Conservation (phyloP, 768 basidiomycete genomes). For the Rhodosporidiobolus sp. region DNA sequence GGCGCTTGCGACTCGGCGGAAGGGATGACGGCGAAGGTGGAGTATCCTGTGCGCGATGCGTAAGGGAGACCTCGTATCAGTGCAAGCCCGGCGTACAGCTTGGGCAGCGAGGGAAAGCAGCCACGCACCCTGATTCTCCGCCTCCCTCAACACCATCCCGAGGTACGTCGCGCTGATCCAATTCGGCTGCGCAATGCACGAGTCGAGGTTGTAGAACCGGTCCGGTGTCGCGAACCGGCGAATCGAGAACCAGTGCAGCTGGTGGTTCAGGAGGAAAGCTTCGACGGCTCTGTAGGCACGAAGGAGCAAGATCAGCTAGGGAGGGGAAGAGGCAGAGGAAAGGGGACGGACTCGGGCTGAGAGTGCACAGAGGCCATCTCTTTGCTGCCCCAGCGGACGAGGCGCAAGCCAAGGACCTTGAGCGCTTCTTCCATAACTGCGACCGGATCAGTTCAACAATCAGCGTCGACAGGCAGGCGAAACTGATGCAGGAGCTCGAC, state of each 20-base stretch:
- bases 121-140: slow-evolving; percentile 37
- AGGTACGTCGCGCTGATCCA: slow-evolving; percentile 41
- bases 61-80: neutral
- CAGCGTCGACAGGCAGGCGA: neutral
- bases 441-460: neutral
- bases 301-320: neutral
- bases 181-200: slow-evolving; percentile 35
- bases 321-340: neutral
- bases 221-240: slow-evolving; percentile 22
- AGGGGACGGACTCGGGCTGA: slow-evolving; percentile 37
- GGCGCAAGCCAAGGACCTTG: slow-evolving; percentile 33
- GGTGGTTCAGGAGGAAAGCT: slow-evolving; percentile 43
- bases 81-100: too few species aligned
- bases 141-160: slow-evolving; percentile 40
- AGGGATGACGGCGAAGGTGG: slow-evolving; percentile 42
- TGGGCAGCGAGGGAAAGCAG: neutral
- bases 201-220: slow-evolving; percentile 43
- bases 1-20: neutral
- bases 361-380: slow-evolving; percentile 25
- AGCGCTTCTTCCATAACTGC: slow-evolving; percentile 43
- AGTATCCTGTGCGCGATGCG: slow-evolving; percentile 23
- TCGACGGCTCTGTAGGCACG: slow-evolving; percentile 15
- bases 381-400: slow-evolving; percentile 40
- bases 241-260: slow-evolving; percentile 41
- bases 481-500: neutral